Percentiles rank a stretch among this genome's conserved stretches.
Conservation (phyloP, 1,284 basidiomycete genomes). For the Testicularia cyperi region DNA sequence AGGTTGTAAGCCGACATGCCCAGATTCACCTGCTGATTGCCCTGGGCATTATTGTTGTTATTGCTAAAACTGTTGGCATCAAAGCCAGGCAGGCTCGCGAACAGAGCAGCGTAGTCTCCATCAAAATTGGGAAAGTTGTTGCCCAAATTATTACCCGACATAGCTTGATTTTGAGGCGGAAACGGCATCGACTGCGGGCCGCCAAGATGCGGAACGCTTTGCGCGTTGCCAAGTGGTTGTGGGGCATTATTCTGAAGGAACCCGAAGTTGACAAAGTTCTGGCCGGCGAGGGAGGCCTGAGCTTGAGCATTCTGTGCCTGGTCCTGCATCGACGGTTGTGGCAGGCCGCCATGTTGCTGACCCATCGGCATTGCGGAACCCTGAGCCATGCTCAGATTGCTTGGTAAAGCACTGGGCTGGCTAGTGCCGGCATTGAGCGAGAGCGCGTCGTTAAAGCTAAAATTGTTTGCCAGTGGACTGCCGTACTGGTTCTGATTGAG, state of each 20-base stretch:
- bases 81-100: slow-evolving; percentile 31
- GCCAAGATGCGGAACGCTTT: slow-evolving; percentile 43
- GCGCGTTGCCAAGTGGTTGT: slow-evolving; percentile 34
- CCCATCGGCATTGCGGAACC: slow-evolving; percentile 4
- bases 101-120: slow-evolving; percentile 28
- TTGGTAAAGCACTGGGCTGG: slow-evolving; percentile 15
- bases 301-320: slow-evolving; percentile 36
- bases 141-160: slow-evolving; percentile 11
- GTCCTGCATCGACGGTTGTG: slow-evolving; percentile 32
- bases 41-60: slow-evolving; percentile 3
- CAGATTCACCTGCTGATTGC: slow-evolving; percentile 18
- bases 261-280: slow-evolving; percentile 29
- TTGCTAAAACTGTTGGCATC: slow-evolving; percentile 17
- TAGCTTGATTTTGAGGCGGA: slow-evolving; percentile 22
- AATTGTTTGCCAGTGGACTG: slow-evolving; percentile 34
- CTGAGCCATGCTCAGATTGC: slow-evolving; percentile 15
- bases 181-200: slow-evolving; percentile 51
- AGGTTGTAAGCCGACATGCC: slow-evolving; percentile 29
- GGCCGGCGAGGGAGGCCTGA: slow-evolving; percentile 22
- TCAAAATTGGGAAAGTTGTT: slow-evolving; percentile 20
- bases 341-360: slow-evolving; percentile 4
- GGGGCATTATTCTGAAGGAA: slow-evolving; percentile 29
- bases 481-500: slow-evolving; percentile 16
- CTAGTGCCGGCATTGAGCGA: slow-evolving; percentile 4
- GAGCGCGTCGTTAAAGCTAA: slow-evolving; percentile 27